These are phyloP conservation scores for Cryptosporidium parvum DNA, from an alignment of 169 alveolate species.

Conservation along the genomic window DNA sequence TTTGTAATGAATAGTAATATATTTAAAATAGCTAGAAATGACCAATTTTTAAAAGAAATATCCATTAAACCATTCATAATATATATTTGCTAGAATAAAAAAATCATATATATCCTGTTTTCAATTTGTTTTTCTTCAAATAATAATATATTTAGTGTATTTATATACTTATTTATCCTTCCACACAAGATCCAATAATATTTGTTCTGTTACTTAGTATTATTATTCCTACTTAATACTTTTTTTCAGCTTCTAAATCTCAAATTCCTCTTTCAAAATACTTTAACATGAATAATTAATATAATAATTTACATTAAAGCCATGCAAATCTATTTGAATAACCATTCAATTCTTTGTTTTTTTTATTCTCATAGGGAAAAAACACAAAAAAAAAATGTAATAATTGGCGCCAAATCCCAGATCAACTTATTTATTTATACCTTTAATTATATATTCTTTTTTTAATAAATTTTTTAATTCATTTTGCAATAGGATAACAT, in stretches of 20 bases:
- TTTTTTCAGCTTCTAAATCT: background rate
- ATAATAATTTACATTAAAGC: background rate
- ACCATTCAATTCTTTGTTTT: background rate
- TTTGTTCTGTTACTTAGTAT: background rate
- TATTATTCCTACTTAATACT: background rate
- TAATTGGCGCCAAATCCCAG: background rate
- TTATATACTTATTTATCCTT: background rate
- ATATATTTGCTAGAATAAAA: background rate
- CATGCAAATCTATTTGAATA: background rate
- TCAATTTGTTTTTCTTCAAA: background rate
- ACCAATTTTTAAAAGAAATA: background rate
- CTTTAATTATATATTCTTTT: background rate
- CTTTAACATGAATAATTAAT: background rate
- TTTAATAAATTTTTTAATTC: slow-evolving; percentile 7
- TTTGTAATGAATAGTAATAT: background rate
- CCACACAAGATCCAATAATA: background rate
- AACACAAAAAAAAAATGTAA: background rate
- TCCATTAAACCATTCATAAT: background rate
- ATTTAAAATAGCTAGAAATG: background rate
- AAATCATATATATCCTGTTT: background rate
- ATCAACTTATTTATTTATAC: slow-evolving; percentile 12
- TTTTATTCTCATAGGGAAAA: background rate
- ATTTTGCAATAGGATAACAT: background rate
- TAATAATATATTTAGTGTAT: background rate
- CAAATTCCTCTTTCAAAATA: background rate